Evolutionary conservation across 148 eudicot genomes (phyloP).

Genomic region (Selenicereus undatus): DNA sequence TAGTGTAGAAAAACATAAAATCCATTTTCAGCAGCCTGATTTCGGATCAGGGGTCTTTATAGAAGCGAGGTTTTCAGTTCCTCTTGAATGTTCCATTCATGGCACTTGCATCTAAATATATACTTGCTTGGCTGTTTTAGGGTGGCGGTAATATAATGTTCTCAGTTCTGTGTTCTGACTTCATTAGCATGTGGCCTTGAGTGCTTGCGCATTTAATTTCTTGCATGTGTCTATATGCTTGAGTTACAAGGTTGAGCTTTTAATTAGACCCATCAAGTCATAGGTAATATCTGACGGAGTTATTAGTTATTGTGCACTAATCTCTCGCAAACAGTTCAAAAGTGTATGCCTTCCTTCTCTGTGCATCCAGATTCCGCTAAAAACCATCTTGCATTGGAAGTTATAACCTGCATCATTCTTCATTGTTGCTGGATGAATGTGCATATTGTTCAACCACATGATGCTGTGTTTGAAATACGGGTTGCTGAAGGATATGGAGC

Average conservation of each 20-base stretch:
- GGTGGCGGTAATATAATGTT: too few species aligned
- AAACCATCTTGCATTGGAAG: constrained; percentile 58
- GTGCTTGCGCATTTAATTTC: background rate
- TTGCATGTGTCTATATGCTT: background rate
- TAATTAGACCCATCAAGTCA: background rate
- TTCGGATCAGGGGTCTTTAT: background rate
- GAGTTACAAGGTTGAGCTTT: too few species aligned
- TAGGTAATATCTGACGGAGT: background rate
- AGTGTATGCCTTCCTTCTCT: constrained; percentile 6
- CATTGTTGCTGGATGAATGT: constrained; percentile 70
- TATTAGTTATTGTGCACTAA: background rate
- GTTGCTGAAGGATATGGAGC: constrained; percentile 78
- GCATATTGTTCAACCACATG: constrained; percentile 75
- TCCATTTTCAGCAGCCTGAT: background rate
- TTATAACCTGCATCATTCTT: constrained; percentile 36
- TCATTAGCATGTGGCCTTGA: background rate
- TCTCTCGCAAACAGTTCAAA: constrained; percentile 1
- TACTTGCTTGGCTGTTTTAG: background rate
- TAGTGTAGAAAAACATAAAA: background rate
- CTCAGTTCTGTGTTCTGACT: background rate
- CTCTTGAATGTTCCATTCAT: background rate
- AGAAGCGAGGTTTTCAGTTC: background rate
- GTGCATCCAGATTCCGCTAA: constrained; percentile 51
- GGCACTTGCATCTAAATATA: background rate
- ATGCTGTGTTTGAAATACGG: constrained; percentile 71